Percentiles rank a stretch among this genome's conserved stretches.
phyloP scores from a whole-genome alignment of 441 rosid species.

The Adansonia madagascariensis region DNA sequence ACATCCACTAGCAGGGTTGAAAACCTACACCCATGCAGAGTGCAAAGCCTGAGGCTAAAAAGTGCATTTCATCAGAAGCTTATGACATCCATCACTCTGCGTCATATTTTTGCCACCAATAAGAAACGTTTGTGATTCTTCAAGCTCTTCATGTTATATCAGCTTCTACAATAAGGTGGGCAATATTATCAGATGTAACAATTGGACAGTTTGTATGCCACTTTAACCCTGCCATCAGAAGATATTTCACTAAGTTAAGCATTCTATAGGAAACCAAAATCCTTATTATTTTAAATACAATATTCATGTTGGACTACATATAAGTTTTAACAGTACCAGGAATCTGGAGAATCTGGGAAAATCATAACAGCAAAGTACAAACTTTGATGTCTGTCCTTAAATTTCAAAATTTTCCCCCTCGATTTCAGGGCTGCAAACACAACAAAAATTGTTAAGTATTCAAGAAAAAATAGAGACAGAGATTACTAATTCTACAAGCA shows the following conservation, averaged over 20 bases:
- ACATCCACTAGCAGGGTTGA: neutral
- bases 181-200: neutral
- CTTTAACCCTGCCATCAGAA: neutral
- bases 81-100: neutral
- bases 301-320: conserved; percentile 10
- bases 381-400: neutral
- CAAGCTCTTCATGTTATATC: neutral
- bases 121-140: neutral
- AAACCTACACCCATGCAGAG: neutral
- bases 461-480: neutral
- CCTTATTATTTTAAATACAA: neutral
- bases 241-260: conserved; percentile 4
- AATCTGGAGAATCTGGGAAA: neutral
- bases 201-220: neutral
- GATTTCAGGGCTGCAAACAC: neutral
- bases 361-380: neutral
- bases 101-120: neutral
- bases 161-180: neutral
- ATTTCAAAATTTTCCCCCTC: neutral
- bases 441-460: neutral
- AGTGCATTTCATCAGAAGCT: neutral
- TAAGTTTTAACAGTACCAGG: conserved; percentile 2
- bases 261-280: neutral
- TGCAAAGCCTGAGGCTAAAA: neutral
- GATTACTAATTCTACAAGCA: neutral